phyloP scores from a whole-genome alignment of 2,329 filamentous ascomycete genomes.

The Aspergillus terreus region DNA sequence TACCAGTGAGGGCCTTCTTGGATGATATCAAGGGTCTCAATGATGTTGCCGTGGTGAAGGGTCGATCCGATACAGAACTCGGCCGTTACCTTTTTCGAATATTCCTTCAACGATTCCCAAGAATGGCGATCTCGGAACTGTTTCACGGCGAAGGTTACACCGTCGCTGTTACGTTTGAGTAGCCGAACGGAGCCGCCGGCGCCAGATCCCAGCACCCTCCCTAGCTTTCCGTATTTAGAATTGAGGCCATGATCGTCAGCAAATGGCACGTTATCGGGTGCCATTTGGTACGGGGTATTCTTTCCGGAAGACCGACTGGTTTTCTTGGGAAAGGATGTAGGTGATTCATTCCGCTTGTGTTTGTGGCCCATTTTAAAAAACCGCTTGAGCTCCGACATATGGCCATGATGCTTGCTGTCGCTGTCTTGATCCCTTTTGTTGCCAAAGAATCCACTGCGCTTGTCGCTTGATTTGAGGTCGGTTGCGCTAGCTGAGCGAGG shows the following conservation, averaged over 20 bases:
- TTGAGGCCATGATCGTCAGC: slow-evolving; percentile 87
- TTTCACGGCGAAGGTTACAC: slow-evolving; percentile 93
- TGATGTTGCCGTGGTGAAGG: slow-evolving; percentile 94
- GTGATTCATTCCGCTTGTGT: slow-evolving; percentile 60
- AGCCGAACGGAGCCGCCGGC: slow-evolving; percentile 91
- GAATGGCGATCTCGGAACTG: slow-evolving; percentile 89
- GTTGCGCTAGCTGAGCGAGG: slow-evolving; percentile 46
- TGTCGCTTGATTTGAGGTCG: slow-evolving; percentile 45
- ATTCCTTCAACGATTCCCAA: slow-evolving; percentile 92
- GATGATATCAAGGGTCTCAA: slow-evolving; percentile 94
- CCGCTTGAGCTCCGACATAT: slow-evolving; percentile 93
- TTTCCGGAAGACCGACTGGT: slow-evolving; percentile 50
- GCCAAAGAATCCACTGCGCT: slow-evolving; percentile 54
- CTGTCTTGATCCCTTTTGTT: slow-evolving; percentile 51
- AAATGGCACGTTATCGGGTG: slow-evolving; percentile 65
- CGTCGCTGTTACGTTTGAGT: slow-evolving; percentile 90
- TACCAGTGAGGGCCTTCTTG: slow-evolving; percentile 94
- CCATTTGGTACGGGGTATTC: slow-evolving; percentile 52
- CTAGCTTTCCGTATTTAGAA: slow-evolving; percentile 93
- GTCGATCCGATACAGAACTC: slow-evolving; percentile 98
- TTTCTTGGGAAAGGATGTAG: slow-evolving; percentile 57
- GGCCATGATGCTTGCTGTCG: slow-evolving; percentile 57
- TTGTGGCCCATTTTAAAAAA: slow-evolving; percentile 85
- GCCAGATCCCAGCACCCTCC: slow-evolving; percentile 87
- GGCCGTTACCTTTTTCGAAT: slow-evolving; percentile 95